Evolutionary conservation across 805 yeast genomes (phyloP).

Genomic region (Spathaspora hagerdaliae): DNA sequence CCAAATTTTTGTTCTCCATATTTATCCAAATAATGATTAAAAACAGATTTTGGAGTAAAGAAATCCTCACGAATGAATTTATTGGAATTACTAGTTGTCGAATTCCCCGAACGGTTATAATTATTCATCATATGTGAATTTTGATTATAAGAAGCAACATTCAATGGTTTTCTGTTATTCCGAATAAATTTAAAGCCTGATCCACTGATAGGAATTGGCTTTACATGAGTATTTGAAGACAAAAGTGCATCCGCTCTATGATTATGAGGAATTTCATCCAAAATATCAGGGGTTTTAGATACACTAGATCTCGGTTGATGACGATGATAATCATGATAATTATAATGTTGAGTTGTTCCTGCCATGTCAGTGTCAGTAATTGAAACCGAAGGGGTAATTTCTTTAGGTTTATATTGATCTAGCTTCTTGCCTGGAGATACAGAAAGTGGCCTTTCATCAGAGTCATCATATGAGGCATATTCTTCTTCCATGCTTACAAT

Average conservation of each 20-base stretch:
- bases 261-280: conserved; percentile 25
- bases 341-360: not conserved
- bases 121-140: conserved; percentile 11
- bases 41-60: conserved; percentile 74
- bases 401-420: not conserved
- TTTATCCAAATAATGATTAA: conserved; percentile 68
- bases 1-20: conserved; percentile 41
- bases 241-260: conserved; percentile 42
- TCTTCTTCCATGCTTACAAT: conserved; percentile 11
- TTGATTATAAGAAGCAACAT: conserved; percentile 55
- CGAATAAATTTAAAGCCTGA: conserved; percentile 23
- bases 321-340: too few relatives aligned
- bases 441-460: conserved; percentile 8
- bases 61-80: conserved; percentile 64
- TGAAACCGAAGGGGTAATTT: not conserved
- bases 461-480: conserved; percentile 4
- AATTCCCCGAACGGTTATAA: conserved; percentile 1
- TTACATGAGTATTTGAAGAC: conserved; percentile 31
- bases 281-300: not conserved
- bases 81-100: conserved; percentile 6
- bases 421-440: conserved; percentile 11
- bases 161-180: conserved; percentile 56
- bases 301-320: not conserved
- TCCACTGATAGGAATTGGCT: conserved; percentile 39
- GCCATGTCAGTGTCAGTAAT: not conserved